phyloP scores from a whole-genome alignment of 2,329 filamentous ascomycete species.

The Leptographium procerum region DNA sequence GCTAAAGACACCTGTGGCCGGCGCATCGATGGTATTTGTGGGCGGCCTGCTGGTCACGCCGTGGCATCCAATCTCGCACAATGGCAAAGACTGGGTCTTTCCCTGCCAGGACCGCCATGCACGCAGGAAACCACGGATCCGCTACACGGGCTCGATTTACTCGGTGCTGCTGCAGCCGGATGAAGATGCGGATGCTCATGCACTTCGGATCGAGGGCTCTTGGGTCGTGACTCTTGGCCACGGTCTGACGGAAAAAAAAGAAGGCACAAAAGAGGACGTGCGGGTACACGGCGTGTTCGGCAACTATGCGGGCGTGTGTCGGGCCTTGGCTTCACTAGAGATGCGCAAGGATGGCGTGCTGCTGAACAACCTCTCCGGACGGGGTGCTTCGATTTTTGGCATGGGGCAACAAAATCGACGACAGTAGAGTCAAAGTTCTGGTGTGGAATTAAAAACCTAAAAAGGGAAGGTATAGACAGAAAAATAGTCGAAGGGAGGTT shows the following conservation, averaged over 20 bases:
- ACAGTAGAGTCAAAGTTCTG: no score
- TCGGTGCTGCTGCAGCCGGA: conserved; percentile 43
- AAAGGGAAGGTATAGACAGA: no score
- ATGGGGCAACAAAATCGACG: neutral
- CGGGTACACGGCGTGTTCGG: conserved; percentile 10
- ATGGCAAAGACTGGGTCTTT: conserved; percentile 16
- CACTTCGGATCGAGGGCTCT: conserved; percentile 31
- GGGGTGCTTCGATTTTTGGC: neutral
- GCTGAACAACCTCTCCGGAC: conserved; percentile 25
- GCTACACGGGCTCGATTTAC: conserved; percentile 42
- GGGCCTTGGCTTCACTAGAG: conserved; percentile 25
- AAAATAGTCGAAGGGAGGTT: no score
- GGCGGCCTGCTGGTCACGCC: conserved; percentile 40
- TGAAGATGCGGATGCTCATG: conserved; percentile 32
- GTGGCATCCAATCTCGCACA: conserved; percentile 42
- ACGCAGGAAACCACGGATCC: conserved; percentile 16
- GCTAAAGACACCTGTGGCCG: conserved; percentile 34
- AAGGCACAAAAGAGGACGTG: conserved; percentile 2
- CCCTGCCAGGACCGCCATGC: conserved; percentile 16
- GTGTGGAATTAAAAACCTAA: no score
- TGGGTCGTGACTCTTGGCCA: conserved; percentile 51
- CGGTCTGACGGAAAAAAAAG: conserved; percentile 26
- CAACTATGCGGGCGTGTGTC: conserved; percentile 20
- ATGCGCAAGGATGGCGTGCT: conserved; percentile 28
- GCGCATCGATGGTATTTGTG: conserved; percentile 32